Base-by-base conservation (phyloP, 768 basidiomycete species). In the Psilocybe tampanensis region DNA sequence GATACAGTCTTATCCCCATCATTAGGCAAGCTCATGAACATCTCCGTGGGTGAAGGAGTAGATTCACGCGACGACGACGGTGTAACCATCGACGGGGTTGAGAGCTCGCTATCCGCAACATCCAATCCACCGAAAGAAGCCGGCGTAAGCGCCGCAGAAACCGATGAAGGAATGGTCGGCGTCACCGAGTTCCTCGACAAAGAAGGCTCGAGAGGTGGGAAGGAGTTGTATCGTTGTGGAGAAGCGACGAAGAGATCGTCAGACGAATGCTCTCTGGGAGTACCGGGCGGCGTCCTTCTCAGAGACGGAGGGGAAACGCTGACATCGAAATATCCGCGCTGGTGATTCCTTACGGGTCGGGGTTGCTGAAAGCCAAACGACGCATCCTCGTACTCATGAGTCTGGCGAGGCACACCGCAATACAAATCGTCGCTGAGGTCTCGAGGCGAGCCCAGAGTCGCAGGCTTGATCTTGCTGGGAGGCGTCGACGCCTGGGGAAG, bases 261-360 rank as follows among this genome's bases (percentile, higher is more conserved):
- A 7, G 49, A 54, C 44, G 26, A 45, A 26, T 56, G 59, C 24
- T 60, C 55, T 44, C 66, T 70, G 17, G 81, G 80, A 34, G 80
- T 77, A 3, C 81, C 81, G 5, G 81, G 75, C 2, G 83, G 81
- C 13, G 85, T 86, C 62, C 67, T 70, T 59, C 73, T 78, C 54
- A 82, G 53, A 15, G 55, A 64, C 34, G 42, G 13, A 15, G 61
- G 61, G 44, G 22, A 44, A 36, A 71, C 65, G n/a, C 70, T 62
- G 45, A 73, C 56, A 58, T 86, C 84, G 54, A 83, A 78, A 64
- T 83, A 84, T 5, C 86, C 82, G 8, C 86, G 77, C 56, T 78
- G 78, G 66, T 88, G 88, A 60, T 86, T 79, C 52, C 86, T 64
- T n/a, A 49, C 48, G 21, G 48, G 51, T n/a, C 51, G 39, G 34